Evolutionary conservation across 1,284 basidiomycete genomes (phyloP).

Genomic region (Rhodotorula glutinis): DNA sequence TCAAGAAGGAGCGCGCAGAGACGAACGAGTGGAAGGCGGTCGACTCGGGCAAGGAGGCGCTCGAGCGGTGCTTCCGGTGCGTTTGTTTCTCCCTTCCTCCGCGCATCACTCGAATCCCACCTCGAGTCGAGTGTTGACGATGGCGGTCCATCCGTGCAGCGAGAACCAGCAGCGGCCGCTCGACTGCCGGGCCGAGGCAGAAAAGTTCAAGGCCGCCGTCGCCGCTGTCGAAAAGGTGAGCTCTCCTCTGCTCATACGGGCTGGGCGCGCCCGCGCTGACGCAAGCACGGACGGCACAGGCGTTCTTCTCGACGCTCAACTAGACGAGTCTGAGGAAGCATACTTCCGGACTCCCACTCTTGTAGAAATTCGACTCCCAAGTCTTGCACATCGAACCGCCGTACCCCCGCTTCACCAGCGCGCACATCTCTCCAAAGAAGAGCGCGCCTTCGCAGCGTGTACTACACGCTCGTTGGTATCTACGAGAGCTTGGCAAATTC

Average conservation of each 20-base stretch:
- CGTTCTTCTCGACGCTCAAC: background rate
- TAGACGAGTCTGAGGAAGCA: background rate
- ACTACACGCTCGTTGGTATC: too few species aligned
- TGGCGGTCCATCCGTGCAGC: constrained; percentile 1
- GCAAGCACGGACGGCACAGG: background rate
- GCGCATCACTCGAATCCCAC: background rate
- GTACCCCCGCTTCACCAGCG: too few species aligned
- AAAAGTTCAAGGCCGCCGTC: constrained; percentile 39
- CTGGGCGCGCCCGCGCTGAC: too few species aligned
- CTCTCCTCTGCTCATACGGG: background rate
- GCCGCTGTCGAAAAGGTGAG: constrained; percentile 33
- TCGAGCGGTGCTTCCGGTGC: constrained; percentile 34
- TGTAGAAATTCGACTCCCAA: too few species aligned
- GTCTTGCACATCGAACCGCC: too few species aligned
- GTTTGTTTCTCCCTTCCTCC: constrained; percentile 2
- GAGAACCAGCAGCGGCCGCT: constrained; percentile 34
- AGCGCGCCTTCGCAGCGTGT: too few species aligned
- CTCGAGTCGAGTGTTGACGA: background rate
- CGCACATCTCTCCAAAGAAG: too few species aligned
- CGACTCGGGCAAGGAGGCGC: constrained; percentile 17
- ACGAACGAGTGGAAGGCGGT: constrained; percentile 28
- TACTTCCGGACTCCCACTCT: too few species aligned
- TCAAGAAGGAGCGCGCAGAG: constrained; percentile 16
- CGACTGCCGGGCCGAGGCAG: constrained; percentile 31
- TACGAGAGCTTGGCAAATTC: constrained; percentile 44